Evolutionary conservation across 2,329 filamentous ascomycete genomes (phyloP).

Genomic region (Aureobasidium namibiae): DNA sequence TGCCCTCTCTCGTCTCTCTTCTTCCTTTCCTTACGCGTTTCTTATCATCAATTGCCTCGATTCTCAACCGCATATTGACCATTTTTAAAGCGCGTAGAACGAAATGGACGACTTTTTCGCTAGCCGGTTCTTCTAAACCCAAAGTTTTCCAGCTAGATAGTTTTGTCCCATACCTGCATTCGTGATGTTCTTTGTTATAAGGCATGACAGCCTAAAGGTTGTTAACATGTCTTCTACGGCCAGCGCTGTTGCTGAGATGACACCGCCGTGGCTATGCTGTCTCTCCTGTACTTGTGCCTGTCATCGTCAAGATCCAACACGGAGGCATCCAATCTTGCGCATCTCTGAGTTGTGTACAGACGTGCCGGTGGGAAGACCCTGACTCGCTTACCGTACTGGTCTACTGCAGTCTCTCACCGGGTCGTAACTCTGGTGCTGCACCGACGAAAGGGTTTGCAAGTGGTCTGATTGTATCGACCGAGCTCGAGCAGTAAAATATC

Average conservation of each 20-base stretch:
- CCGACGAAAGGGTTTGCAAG: neutral
- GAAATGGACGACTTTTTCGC: conserved; percentile 77
- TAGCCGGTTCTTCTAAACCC: conserved; percentile 75
- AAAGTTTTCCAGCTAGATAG: conserved; percentile 92
- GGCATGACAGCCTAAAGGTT: neutral
- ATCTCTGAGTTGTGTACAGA: neutral
- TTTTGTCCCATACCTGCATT: conserved; percentile 27
- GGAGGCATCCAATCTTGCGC: neutral
- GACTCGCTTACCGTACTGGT: neutral
- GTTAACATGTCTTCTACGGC: neutral
- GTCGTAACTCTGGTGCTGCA: neutral
- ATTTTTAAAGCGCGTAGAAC: conserved; percentile 78
- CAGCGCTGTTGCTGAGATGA: neutral
- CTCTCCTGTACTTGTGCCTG: neutral
- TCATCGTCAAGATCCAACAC: neutral
- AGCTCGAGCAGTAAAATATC: neutral
- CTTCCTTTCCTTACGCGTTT: conserved; percentile 48
- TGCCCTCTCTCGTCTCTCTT: conserved; percentile 12
- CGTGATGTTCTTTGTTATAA: neutral
- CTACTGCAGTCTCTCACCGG: neutral
- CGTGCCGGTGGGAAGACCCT: neutral
- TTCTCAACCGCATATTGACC: conserved; percentile 71
- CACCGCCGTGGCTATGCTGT: neutral
- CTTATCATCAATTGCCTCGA: conserved; percentile 82
- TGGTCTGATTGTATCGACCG: neutral